Evolutionary conservation across 2,329 filamentous ascomycete genomes (phyloP), one percentile per base, ranked within the genome.

Genomic region (Elsinoe necatrix): DNA sequence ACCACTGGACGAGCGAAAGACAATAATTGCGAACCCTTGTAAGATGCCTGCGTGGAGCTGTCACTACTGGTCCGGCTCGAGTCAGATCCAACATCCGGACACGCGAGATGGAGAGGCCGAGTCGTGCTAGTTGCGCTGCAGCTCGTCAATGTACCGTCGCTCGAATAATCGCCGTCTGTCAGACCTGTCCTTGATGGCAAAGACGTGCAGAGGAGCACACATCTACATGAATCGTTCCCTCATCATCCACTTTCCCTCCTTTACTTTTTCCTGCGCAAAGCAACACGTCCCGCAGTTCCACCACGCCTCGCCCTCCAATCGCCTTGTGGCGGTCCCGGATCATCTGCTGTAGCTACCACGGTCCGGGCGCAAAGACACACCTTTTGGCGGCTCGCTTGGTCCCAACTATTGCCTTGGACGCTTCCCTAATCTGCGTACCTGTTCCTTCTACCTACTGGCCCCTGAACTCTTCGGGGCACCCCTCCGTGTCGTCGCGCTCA

Each of bases 371-470:
- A 56, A 48, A 47, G 41, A 48, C 54, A 48, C 52, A 31, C 23
- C 52, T 41, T 25, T 47, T 56, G 48, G 39, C 54, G 54, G 39
- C 54, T 47, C 54, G 54, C 39, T 47, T 45, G 16, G 27, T 56
- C 54, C 41, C 54, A 45, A 56, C 54, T 56, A 56, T 56, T 56
- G 54, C 54, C 37, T 55, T 55, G 37, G 37, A 42, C 54, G 23
- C 41, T 31, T 56, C 54, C 54, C 54, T 56, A 48, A 29, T 56
- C 37, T 43, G 52, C n/a, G 52, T 55, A 43, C 37, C 31, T 35
- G 21, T 55, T 23, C 50, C 52, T 42, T 29, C 39, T 25, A 23
- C 21, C 34, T 34, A 27, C 20, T 20, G 54, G 27, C 51, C 41
- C 54, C 41, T 39, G 34, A 35, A 18, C 51, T 41, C 34, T 21